A percentile compares a stretch with the other conserved stretches of the same genome.
These are phyloP conservation scores for Diaporthe sp. DNA, from an alignment of 2,329 filamentous ascomycete genomes.

Conservation along the genomic window DNA sequence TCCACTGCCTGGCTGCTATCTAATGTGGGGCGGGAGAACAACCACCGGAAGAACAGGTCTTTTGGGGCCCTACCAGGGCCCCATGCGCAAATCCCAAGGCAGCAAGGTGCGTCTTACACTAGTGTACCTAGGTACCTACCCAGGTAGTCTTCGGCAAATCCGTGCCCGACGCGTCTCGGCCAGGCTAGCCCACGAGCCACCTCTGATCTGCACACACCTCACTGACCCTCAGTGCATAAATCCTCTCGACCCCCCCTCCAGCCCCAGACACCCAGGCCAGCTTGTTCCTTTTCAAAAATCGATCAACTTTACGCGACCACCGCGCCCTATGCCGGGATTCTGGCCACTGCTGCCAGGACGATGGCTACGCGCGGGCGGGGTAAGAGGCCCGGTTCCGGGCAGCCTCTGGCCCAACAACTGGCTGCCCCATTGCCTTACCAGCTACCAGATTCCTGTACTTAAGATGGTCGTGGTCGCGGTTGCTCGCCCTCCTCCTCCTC, in stretches of 20 bases:
- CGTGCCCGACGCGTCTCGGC: too few species aligned
- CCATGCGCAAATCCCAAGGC: slow-evolving; percentile 7
- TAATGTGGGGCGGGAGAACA: slow-evolving; percentile 13
- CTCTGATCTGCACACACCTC: too few species aligned
- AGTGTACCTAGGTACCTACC: not conserved
- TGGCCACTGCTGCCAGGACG: not conserved
- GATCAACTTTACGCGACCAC: not conserved
- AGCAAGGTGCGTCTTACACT: not conserved
- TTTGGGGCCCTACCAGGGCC: not conserved
- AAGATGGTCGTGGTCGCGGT: not conserved
- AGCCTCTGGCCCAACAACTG: too few species aligned
- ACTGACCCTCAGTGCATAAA: too few species aligned
- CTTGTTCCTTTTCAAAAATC: not conserved
- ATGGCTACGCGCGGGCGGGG: not conserved
- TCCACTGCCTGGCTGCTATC: not conserved
- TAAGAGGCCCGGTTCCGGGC: not conserved
- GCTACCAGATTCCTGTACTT: not conserved
- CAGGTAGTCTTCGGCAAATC: too few species aligned
- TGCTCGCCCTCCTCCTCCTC: not conserved
- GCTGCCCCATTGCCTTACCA: not conserved
- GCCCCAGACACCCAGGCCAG: not conserved
- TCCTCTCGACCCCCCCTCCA: too few species aligned
- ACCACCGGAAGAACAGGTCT: not conserved
- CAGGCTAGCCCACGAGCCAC: too few species aligned
- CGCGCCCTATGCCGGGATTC: too few species aligned